Conservation (phyloP, 331 rosid species). For the Arachis monticola region DNA sequence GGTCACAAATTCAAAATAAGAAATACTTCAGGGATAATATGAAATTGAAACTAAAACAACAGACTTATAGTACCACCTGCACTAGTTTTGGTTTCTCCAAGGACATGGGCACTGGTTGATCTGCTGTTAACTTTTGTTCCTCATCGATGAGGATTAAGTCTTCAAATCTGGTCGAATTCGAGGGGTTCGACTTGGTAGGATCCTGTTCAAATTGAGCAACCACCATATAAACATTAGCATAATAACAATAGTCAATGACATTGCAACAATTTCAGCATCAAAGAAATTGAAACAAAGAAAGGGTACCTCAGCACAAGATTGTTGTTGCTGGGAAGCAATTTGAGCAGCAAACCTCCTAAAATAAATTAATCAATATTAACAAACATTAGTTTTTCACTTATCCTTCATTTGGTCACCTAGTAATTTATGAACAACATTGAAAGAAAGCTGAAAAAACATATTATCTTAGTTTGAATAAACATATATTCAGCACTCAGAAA, state of each 20-base stretch:
- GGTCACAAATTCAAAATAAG: neutral
- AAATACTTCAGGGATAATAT: neutral
- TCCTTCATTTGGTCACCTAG: too few species aligned
- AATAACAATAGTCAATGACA: neutral
- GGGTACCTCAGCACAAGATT: slow-evolving; percentile 52
- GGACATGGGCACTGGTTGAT: slow-evolving; percentile 77
- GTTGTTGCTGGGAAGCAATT: slow-evolving; percentile 58
- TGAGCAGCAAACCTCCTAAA: slow-evolving; percentile 73
- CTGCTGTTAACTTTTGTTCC: slow-evolving; percentile 53
- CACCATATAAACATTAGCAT: neutral
- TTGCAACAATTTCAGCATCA: neutral
- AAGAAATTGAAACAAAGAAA: slow-evolving; percentile 24
- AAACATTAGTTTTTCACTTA: slow-evolving; percentile 6
- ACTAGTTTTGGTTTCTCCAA: slow-evolving; percentile 51
- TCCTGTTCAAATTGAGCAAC: slow-evolving; percentile 44
- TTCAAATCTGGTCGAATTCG: slow-evolving; percentile 49
- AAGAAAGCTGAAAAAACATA: neutral
- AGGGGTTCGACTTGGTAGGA: slow-evolving; percentile 37
- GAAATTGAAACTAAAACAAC: neutral
- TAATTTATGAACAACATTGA: neutral
- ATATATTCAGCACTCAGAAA: too few species aligned
- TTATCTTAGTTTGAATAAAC: neutral
- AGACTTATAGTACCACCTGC: slow-evolving; percentile 44
- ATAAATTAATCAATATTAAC: neutral
- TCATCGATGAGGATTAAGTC: slow-evolving; percentile 60